Evolutionary conservation across 73 alveolate species (phyloP).

Genomic region (Tetrahymena thermophila): DNA sequence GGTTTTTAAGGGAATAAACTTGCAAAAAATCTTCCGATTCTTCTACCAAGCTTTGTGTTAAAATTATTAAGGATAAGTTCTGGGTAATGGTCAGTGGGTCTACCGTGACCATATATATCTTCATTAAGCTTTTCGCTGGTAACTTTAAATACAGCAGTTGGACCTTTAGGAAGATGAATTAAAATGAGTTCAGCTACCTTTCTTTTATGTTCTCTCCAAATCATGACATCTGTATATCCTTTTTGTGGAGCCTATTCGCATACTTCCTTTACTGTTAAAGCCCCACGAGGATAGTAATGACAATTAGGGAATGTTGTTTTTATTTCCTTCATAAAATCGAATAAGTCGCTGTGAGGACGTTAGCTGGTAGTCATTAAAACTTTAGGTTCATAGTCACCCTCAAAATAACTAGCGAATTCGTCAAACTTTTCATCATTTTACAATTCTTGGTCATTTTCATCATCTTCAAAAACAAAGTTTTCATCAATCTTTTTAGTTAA

Average conservation of each 20-base stretch:
- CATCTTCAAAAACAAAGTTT: conserved; percentile 40
- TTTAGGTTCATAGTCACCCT: conserved; percentile 35
- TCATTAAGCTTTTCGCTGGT: conserved; percentile 76
- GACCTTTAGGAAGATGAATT: conserved; percentile 97
- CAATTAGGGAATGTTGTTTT: conserved; percentile 28
- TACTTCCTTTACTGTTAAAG: conserved; percentile 80
- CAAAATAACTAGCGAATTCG: conserved; percentile 21
- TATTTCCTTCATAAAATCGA: conserved; percentile 26
- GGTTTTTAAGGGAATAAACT: conserved; percentile 86
- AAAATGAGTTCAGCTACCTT: conserved; percentile 75
- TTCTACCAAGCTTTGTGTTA: conserved; percentile 92
- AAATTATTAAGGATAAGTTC: conserved; percentile 91
- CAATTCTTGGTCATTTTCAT: conserved; percentile 25
- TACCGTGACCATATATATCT: conserved; percentile 84
- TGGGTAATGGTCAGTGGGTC: conserved; percentile 86
- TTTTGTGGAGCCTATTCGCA: conserved; percentile 77
- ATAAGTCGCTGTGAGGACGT: conserved; percentile 28
- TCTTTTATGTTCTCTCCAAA: conserved; percentile 90
- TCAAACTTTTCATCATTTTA: conserved; percentile 27
- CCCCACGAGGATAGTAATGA: conserved; percentile 64
- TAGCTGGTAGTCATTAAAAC: conserved; percentile 28
- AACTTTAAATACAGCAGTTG: conserved; percentile 93
- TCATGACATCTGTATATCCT: conserved; percentile 88
- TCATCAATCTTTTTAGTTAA: conserved; percentile 8
- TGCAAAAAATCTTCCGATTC: conserved; percentile 93